Evolutionary conservation across 495 filamentous ascomycete genomes (phyloP).

Genomic region (Talaromyces proteolyticus): DNA sequence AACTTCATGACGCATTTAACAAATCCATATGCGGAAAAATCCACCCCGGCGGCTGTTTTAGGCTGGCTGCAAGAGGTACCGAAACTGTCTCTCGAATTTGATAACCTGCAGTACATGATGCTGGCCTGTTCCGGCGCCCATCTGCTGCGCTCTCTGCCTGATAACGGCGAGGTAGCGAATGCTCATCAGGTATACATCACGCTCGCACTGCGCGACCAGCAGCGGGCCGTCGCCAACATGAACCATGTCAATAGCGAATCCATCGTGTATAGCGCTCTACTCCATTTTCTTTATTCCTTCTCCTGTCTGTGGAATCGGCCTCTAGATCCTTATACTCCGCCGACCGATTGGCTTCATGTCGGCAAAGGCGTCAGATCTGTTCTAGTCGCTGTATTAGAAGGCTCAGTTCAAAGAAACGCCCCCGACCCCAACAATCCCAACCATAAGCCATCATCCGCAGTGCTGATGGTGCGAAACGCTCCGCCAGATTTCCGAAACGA

Average conservation of each 20-base stretch:
- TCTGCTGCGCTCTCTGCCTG: not conserved
- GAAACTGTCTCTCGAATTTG: conserved; percentile 18
- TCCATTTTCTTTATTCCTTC: not conserved
- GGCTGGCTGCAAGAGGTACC: conserved; percentile 14
- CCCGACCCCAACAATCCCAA: conserved; percentile 9
- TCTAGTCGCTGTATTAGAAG: conserved; percentile 9
- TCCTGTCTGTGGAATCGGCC: not conserved
- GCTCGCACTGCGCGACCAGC: not conserved
- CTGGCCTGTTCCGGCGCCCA: conserved; percentile 16
- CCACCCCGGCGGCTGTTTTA: conserved; percentile 10
- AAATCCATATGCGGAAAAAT: conserved; percentile 8
- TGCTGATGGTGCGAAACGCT: conserved; percentile 9
- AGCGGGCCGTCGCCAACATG: not conserved
- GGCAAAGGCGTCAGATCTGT: not conserved
- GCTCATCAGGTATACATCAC: not conserved
- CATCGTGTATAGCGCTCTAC: not conserved
- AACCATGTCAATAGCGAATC: not conserved
- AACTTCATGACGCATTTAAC: conserved; percentile 15
- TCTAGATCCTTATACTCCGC: not conserved
- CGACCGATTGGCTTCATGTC: not conserved
- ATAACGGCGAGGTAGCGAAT: not conserved
- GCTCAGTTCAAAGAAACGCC: too few relatives aligned
- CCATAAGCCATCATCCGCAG: conserved; percentile 8
- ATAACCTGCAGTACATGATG: conserved; percentile 19
- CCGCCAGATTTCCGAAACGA: conserved; percentile 12